Conservation (phyloP, 495 filamentous ascomycete species). For the Penicillium coffeae region DNA sequence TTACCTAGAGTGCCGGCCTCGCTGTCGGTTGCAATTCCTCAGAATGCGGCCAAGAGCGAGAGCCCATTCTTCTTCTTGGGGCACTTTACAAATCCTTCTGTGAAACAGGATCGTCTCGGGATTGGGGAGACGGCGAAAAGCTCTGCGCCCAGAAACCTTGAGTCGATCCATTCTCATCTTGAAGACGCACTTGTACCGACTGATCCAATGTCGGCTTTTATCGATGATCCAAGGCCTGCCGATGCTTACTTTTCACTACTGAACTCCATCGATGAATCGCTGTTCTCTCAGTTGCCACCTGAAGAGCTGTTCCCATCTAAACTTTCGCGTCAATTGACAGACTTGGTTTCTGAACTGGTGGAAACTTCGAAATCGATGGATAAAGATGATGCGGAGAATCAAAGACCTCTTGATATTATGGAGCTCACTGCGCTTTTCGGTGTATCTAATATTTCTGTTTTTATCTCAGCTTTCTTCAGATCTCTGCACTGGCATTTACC, state of each 20-base stretch:
- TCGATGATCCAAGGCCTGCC: conserved; percentile 9
- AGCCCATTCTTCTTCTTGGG: conserved; percentile 31
- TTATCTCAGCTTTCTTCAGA: conserved; percentile 39
- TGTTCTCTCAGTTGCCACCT: conserved; percentile 15
- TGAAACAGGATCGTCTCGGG: conserved; percentile 31
- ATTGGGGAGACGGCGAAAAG: conserved; percentile 35
- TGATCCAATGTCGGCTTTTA: conserved; percentile 13
- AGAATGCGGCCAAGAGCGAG: conserved; percentile 22
- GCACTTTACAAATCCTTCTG: conserved; percentile 32
- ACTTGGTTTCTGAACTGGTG: conserved; percentile 27
- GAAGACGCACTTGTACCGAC: conserved; percentile 29
- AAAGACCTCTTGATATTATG: conserved; percentile 16
- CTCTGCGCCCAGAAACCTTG: conserved; percentile 31
- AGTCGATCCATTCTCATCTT: conserved; percentile 28
- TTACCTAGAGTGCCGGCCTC: conserved; percentile 25
- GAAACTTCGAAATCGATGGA: conserved; percentile 34
- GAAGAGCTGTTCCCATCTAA: conserved; percentile 23
- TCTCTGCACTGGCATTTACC: conserved; percentile 39
- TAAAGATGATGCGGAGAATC: background rate
- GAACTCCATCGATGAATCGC: conserved; percentile 12
- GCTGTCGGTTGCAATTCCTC: conserved; percentile 54
- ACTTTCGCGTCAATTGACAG: conserved; percentile 28
- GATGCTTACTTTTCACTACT: conserved; percentile 16
- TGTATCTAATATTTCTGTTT: conserved; percentile 29
- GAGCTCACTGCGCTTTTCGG: conserved; percentile 27